Conservation (phyloP, 2,329 filamentous ascomycete species). For the Tympanopsis confertula region DNA sequence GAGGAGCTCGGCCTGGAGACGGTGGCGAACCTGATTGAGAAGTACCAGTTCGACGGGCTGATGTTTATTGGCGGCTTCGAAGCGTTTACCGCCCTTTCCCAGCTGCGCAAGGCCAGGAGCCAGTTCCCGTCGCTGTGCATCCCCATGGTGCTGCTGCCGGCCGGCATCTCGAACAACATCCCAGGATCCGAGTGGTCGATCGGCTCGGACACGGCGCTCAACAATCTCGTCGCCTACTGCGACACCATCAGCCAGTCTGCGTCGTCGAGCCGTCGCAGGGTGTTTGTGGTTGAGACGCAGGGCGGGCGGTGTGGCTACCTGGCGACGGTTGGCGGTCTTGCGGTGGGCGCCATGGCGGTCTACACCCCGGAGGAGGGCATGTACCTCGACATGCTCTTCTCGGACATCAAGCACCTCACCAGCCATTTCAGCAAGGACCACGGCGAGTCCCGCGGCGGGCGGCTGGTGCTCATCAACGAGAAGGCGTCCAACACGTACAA, state of each 20-base stretch:
- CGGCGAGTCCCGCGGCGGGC: slow-evolving; percentile 79
- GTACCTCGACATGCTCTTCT: slow-evolving; percentile 80
- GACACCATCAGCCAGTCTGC: slow-evolving; percentile 97
- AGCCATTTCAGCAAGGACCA: slow-evolving; percentile 75
- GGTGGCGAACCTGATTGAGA: slow-evolving; percentile 71
- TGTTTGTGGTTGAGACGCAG: slow-evolving; percentile 97
- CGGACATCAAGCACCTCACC: slow-evolving; percentile 80
- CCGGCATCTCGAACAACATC: slow-evolving; percentile 96
- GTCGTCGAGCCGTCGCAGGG: slow-evolving; percentile 79
- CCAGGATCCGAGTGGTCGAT: slow-evolving; percentile 95
- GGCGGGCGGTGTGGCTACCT: slow-evolving; percentile 90
- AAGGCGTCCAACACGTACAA: slow-evolving; percentile 82
- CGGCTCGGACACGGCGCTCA: slow-evolving; percentile 90
- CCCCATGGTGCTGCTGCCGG: slow-evolving; percentile 79
- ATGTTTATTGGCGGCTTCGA: slow-evolving; percentile 94
- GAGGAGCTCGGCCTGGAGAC: slow-evolving; percentile 67
- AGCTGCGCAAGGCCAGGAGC: slow-evolving; percentile 70
- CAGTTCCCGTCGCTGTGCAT: slow-evolving; percentile 81
- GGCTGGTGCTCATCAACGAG: slow-evolving; percentile 93
- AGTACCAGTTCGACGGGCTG: slow-evolving; percentile 80
- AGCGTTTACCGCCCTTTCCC: slow-evolving; percentile 82
- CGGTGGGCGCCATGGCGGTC: slow-evolving; percentile 83
- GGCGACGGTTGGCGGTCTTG: slow-evolving; percentile 77
- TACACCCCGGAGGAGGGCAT: slow-evolving; percentile 97
- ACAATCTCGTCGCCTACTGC: slow-evolving; percentile 87